Percentiles rank a stretch among this genome's conserved stretches.
phyloP scores from a whole-genome alignment of 176 grass and related monocot genomes.

The Musa beccarii region DNA sequence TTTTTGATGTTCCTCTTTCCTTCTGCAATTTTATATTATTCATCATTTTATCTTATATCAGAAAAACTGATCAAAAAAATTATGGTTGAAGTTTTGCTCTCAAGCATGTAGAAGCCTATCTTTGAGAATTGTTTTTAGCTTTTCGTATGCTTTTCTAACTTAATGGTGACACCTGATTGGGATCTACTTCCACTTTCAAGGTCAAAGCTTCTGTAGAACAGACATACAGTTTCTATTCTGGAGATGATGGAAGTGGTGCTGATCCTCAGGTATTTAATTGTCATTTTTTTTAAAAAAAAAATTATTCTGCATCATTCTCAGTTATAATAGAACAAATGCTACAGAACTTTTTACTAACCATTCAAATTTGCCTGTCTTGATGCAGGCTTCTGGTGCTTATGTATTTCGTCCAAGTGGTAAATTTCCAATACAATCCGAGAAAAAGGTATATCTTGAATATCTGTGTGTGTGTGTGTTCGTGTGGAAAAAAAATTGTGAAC shows the following conservation, averaged over 20 bases:
- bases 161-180: not conserved
- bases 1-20: slow-evolving; percentile 2
- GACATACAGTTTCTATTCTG: slow-evolving; percentile 37
- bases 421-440: slow-evolving; percentile 23
- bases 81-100: too few species aligned
- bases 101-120: not conserved
- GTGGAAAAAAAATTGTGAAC: not conserved
- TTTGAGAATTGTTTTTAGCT: not conserved
- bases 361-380: slow-evolving; percentile 4
- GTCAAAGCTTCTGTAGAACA: slow-evolving; percentile 39
- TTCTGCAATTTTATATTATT: not conserved
- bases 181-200: slow-evolving; percentile 22
- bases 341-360: not conserved
- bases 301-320: not conserved
- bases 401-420: slow-evolving; percentile 41
- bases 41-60: too few species aligned
- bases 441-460: slow-evolving; percentile 17
- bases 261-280: slow-evolving; percentile 19
- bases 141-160: slow-evolving; percentile 1
- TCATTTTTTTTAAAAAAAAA: slow-evolving; percentile 1
- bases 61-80: too few species aligned
- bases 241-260: slow-evolving; percentile 25
- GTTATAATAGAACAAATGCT: not conserved
- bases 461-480: too few species aligned
- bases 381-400: slow-evolving; percentile 51